Base-by-base conservation (phyloP, 345 rosid genomes). In the Zanthoxylum bungeanum region DNA sequence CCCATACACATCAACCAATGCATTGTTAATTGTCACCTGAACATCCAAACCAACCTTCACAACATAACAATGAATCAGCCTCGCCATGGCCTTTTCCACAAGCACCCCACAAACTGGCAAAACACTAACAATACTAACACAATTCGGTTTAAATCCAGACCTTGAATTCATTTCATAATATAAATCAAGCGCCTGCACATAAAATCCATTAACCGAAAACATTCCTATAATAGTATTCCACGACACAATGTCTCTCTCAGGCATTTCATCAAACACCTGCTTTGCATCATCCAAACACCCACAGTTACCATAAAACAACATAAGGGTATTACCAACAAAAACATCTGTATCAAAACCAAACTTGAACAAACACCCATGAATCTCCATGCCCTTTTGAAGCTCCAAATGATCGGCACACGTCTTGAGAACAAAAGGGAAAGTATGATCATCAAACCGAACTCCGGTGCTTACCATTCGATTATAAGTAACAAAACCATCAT, bases 291-390 rank as follows among this genome's bases (percentile, higher is more conserved):
- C 9, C 66, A 83, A 40, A 58, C 56, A 31, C 40, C 77, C 73
- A 9, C 73, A 71, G 40, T 64, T 70, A 2, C 85, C 85, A 61
- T 83, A 83, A 5, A 85, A 74, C 60, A 67, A 34, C 76, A 81
- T 25, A 34, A 85, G 79, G 12, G 84, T 83, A 33, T 85, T 85
- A 21, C 85, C 84, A 40, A 83, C 80, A 21, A 71, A 79, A 22
- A 83, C 76, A 50, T 83, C 78, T 2, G 21, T 52, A 60, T 80
- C 78, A 63, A 80, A 86, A 30, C 91, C 91, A 17, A 78, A 75
- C 53, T 84, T 85, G 60, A 87, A 75, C 68, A 84, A 78, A 24
- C 64, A 75, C 49, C 86, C 93, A 68, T 90, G 96, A 77, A 81
- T 73, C 85, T 86, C 85, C 81, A 68, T 67, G 6, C 96, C 96